Percentiles rank a stretch among this genome's conserved stretches.
These are phyloP conservation scores for Blastobotrys muscicola DNA, from an alignment of 805 yeast species.

Conservation along the genomic window DNA sequence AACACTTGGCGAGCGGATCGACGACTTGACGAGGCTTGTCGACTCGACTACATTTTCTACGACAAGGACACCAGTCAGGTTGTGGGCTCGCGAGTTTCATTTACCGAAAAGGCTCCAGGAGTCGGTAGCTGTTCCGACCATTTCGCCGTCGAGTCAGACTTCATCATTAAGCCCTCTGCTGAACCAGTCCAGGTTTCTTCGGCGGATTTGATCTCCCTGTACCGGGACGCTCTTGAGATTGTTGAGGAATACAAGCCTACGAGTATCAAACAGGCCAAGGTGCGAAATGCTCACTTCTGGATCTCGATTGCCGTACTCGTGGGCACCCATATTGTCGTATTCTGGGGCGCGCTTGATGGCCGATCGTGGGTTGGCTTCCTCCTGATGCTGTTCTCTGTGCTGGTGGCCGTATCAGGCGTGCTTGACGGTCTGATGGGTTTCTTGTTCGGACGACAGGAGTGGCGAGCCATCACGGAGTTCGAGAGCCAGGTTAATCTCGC, in stretches of 20 bases:
- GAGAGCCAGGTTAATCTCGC: slow-evolving; percentile 48
- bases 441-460: slow-evolving; percentile 73
- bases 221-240: slow-evolving; percentile 41
- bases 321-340: slow-evolving; percentile 44
- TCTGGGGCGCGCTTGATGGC: slow-evolving; percentile 46
- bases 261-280: slow-evolving; percentile 46
- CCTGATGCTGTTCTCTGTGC: slow-evolving; percentile 45
- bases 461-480: slow-evolving; percentile 68
- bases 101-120: slow-evolving; percentile 57
- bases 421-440: slow-evolving; percentile 70
- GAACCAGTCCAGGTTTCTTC: not conserved
- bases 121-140: slow-evolving; percentile 86
- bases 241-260: slow-evolving; percentile 44
- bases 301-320: slow-evolving; percentile 43
- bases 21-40: slow-evolving; percentile 60
- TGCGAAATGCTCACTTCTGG: slow-evolving; percentile 61
- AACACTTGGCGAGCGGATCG: slow-evolving; percentile 72
- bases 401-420: slow-evolving; percentile 56
- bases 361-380: slow-evolving; percentile 59
- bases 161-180: slow-evolving; percentile 1
- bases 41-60: slow-evolving; percentile 83
- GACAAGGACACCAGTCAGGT: slow-evolving; percentile 48
- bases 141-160: slow-evolving; percentile 46
- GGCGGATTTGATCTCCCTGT: slow-evolving; percentile 18
- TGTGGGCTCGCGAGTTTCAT: slow-evolving; percentile 55